phyloP scores from a whole-genome alignment of 2,329 filamentous ascomycete genomes.

The Ophiostoma sp. region DNA sequence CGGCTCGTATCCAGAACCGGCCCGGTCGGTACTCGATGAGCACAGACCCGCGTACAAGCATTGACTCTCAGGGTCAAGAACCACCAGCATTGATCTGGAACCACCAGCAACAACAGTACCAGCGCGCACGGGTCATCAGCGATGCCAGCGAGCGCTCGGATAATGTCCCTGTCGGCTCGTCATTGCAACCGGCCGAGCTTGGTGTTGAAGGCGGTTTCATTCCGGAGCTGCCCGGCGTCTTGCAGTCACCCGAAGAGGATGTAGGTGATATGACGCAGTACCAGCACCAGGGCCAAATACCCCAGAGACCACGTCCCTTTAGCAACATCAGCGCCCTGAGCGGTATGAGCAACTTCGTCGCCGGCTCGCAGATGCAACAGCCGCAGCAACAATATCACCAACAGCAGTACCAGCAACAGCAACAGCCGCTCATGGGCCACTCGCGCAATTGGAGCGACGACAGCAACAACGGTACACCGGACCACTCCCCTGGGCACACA shows the following conservation, averaged over 20 bases:
- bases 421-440: slow-evolving; percentile 30
- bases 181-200: slow-evolving; percentile 43
- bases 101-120: slow-evolving; percentile 25
- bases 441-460: slow-evolving; percentile 33
- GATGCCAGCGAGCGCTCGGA: slow-evolving; percentile 46
- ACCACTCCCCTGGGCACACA: neutral
- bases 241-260: neutral
- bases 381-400: neutral
- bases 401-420: slow-evolving; percentile 33
- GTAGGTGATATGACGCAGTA: neutral
- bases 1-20: slow-evolving; percentile 28
- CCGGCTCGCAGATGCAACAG: neutral
- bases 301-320: slow-evolving; percentile 31
- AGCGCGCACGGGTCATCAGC: slow-evolving; percentile 46
- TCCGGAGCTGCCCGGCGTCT: slow-evolving; percentile 40
- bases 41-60: slow-evolving; percentile 36
- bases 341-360: neutral
- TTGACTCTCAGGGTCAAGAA: slow-evolving; percentile 43
- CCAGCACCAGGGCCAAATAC: neutral
- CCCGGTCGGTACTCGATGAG: slow-evolving; percentile 32
- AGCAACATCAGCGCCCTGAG: slow-evolving; percentile 30
- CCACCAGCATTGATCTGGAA: slow-evolving; percentile 20
- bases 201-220: slow-evolving; percentile 38
- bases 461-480: slow-evolving; percentile 22
- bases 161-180: slow-evolving; percentile 29